These are phyloP conservation scores for Pontederia paniculata DNA, from an alignment of 176 grass and related monocot genomes.

Conservation along the genomic window DNA sequence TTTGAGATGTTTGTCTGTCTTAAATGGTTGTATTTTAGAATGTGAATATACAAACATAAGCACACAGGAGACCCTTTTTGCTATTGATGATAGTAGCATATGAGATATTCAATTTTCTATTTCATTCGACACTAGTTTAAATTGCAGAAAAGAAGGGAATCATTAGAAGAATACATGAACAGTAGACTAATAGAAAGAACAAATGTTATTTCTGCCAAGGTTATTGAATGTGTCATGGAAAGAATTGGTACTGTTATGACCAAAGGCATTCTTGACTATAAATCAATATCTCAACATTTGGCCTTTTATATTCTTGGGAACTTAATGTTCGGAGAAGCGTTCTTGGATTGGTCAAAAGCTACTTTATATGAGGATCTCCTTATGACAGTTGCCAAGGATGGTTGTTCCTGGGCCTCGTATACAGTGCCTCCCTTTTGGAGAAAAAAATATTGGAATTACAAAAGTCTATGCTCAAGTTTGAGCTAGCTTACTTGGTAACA, in stretches of 20 bases:
- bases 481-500: slow-evolving; percentile 55
- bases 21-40: too few relatives aligned
- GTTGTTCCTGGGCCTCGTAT: slow-evolving; percentile 90
- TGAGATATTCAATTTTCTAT: neutral
- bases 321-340: slow-evolving; percentile 65
- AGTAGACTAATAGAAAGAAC: slow-evolving; percentile 26
- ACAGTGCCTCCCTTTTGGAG: slow-evolving; percentile 67
- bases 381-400: slow-evolving; percentile 61
- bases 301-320: slow-evolving; percentile 67
- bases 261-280: slow-evolving; percentile 46
- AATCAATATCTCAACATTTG: slow-evolving; percentile 47
- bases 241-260: slow-evolving; percentile 29
- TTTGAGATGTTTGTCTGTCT: too few relatives aligned
- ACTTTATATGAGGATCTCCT: slow-evolving; percentile 66
- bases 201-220: slow-evolving; percentile 33
- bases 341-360: slow-evolving; percentile 64
- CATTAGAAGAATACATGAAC: slow-evolving; percentile 52
- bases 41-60: too few relatives aligned
- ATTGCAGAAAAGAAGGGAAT: slow-evolving; percentile 66
- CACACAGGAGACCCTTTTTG: too few relatives aligned
- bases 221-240: slow-evolving; percentile 34
- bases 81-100: too few relatives aligned
- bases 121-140: slow-evolving; percentile 24
- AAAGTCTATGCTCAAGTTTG: slow-evolving; percentile 33
- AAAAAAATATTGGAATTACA: slow-evolving; percentile 71